phyloP scores from a whole-genome alignment of 805 yeast species.

The Starmerella scarabaei region DNA sequence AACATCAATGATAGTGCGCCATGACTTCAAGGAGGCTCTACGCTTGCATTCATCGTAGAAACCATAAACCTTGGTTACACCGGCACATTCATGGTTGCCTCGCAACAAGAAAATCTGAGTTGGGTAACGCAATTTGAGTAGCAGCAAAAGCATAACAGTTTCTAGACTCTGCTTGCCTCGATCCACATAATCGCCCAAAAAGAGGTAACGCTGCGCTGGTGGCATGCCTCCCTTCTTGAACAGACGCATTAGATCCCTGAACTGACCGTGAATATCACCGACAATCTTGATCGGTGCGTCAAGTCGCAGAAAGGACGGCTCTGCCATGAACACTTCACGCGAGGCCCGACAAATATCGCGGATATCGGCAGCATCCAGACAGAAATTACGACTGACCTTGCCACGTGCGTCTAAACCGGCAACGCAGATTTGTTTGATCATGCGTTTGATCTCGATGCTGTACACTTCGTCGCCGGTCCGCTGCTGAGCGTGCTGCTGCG shows the following conservation, averaged over 20 bases:
- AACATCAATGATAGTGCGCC: slow-evolving; percentile 88
- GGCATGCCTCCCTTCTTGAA: slow-evolving; percentile 97
- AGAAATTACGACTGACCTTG: slow-evolving; percentile 31
- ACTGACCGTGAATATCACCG: slow-evolving; percentile 97
- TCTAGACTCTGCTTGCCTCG: slow-evolving; percentile 94
- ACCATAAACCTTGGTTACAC: slow-evolving; percentile 91
- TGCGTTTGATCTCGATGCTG: slow-evolving; percentile 17
- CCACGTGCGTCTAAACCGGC: slow-evolving; percentile 17
- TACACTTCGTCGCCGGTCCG: slow-evolving; percentile 8
- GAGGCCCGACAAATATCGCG: slow-evolving; percentile 72
- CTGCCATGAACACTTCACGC: slow-evolving; percentile 73
- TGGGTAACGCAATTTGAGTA: slow-evolving; percentile 91
- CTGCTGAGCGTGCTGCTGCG: background rate
- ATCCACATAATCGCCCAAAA: slow-evolving; percentile 94
- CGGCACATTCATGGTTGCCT: slow-evolving; percentile 98
- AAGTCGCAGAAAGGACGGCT: slow-evolving; percentile 78
- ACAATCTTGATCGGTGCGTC: slow-evolving; percentile 77
- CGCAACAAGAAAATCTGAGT: slow-evolving; percentile 82
- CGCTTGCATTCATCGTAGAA: slow-evolving; percentile 97
- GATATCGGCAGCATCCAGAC: slow-evolving; percentile 75
- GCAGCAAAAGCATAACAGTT: slow-evolving; percentile 70
- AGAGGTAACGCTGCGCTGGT: slow-evolving; percentile 79
- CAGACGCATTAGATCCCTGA: slow-evolving; percentile 75
- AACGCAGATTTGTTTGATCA: slow-evolving; percentile 22
- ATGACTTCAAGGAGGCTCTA: slow-evolving; percentile 73